A percentile compares a stretch with the other conserved stretches of the same genome.
phyloP scores from a whole-genome alignment of 1,284 basidiomycete species.

The Ceratobasidium sp. region DNA sequence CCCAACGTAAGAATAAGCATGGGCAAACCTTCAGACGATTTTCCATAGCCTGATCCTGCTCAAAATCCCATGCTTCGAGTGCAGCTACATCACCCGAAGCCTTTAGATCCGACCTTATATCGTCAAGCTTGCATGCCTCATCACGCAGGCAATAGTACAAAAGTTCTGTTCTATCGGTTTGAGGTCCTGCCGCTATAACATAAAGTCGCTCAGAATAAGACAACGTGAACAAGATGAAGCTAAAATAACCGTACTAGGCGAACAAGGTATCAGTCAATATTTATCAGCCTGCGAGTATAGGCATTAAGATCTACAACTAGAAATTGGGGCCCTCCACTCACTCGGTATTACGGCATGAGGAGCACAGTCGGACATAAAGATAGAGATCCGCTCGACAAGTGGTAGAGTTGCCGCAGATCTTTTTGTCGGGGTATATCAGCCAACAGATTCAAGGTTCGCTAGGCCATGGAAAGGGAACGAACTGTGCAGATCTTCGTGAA shows the following conservation, averaged over 20 bases:
- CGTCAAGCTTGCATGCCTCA: conserved; percentile 7
- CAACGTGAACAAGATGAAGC: background rate
- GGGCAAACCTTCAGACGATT: background rate
- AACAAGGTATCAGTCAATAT: conserved; percentile 10
- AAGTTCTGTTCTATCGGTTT: background rate
- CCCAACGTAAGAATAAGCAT: background rate
- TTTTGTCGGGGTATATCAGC: too few species aligned
- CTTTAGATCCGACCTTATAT: background rate
- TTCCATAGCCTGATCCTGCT: background rate
- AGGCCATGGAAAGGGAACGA: background rate
- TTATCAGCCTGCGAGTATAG: background rate
- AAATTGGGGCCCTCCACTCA: background rate
- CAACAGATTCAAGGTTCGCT: too few species aligned
- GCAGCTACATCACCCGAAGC: background rate
- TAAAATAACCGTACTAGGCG: background rate
- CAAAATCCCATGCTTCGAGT: background rate
- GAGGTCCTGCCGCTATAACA: background rate
- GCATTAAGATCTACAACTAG: background rate
- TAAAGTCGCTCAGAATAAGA: background rate
- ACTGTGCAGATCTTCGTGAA: conserved; percentile 12
- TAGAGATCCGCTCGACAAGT: background rate
- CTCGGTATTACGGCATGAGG: conserved; percentile 1
- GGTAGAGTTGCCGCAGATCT: background rate
- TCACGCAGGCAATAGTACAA: background rate
- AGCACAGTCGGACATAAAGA: background rate